Evolutionary conservation across 192 early-diverging fungal species (phyloP), one percentile per base, ranked within the genome.

Genomic region (Coemansia sp.): DNA sequence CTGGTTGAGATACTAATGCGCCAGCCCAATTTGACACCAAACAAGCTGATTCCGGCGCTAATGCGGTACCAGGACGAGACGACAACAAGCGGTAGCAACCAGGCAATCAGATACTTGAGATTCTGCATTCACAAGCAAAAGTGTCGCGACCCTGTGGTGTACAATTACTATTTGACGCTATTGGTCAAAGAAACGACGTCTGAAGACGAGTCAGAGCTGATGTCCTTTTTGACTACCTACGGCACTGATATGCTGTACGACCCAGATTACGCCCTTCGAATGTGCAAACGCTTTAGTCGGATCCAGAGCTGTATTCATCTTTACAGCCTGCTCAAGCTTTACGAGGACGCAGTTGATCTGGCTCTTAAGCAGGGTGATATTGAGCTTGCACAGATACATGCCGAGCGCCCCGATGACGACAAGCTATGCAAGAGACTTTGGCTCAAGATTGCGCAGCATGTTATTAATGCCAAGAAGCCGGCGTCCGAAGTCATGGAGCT

Each of bases 371-470:
- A 89, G 60, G 73, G 89, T 18, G 94, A 99, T 65, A 63, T 99
- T 22, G 94, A 95, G 55, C 74, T 96, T 32, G 96, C 96, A 8
- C 85, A 88, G 68, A 95, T 94, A 31, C 93, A 96, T 63, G 96
- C 95, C 2, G 94, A 97, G 66, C 94, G 95, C 66, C 93, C 93
- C 0, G 89, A 94, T 38, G 93, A 96, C 32, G 91, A 95, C 60
- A 85, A 85, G 60, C 80, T 95, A 29, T 84, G 91, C 31, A 93
- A 92, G 68, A 87, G 91, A 65, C 82, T 99, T 7, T 99, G 97
- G 96, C 81, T 99, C 42, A 89, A 85, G 68, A 98, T 99, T 72
- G 97, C 94, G 5, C 89, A 90, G 36, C 89, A 98, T 73, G 91
- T 94, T 4, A 88, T 99, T 12, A 86, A 92, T 48, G 88, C 92